Evolutionary conservation across 2,329 filamentous ascomycete genomes (phyloP).

Genomic region (Fusarium miscanthi): DNA sequence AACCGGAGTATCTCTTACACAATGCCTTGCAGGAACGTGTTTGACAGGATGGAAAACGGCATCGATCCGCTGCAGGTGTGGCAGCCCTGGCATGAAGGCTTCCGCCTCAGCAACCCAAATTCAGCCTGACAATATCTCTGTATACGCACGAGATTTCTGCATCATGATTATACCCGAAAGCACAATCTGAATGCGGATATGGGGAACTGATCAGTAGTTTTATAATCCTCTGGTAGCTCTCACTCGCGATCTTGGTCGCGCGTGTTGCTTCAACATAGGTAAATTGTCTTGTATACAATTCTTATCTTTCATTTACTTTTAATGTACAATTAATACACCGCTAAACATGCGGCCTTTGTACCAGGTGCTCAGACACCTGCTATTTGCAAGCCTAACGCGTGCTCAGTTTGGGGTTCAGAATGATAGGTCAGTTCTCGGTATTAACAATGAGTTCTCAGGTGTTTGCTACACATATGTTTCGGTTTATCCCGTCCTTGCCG

Average conservation of each 20-base stretch:
- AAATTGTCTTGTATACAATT: background rate
- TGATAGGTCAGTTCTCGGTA: conserved; percentile 36
- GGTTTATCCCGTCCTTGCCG: conserved; percentile 39
- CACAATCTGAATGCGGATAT: conserved; percentile 21
- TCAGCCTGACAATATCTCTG: conserved; percentile 31
- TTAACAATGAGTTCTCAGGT: conserved; percentile 37
- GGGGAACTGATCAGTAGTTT: conserved; percentile 1
- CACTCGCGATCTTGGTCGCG: background rate
- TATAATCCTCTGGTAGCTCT: conserved; percentile 22
- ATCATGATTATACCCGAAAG: background rate
- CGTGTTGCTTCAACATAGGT: background rate
- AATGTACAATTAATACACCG: background rate
- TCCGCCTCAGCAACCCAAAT: conserved; percentile 33
- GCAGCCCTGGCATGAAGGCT: conserved; percentile 31
- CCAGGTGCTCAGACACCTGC: conserved; percentile 12
- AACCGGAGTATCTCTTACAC: background rate
- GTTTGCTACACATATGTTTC: conserved; percentile 45
- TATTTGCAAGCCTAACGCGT: conserved; percentile 9
- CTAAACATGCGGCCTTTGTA: conserved; percentile 26
- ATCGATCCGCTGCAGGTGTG: conserved; percentile 4
- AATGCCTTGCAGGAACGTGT: conserved; percentile 17
- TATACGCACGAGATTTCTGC: background rate
- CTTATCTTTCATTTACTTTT: background rate
- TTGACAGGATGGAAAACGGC: conserved; percentile 7
- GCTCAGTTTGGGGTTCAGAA: conserved; percentile 34